phyloP scores from a whole-genome alignment of 768 basidiomycete genomes.

The Suillus subaureus region DNA sequence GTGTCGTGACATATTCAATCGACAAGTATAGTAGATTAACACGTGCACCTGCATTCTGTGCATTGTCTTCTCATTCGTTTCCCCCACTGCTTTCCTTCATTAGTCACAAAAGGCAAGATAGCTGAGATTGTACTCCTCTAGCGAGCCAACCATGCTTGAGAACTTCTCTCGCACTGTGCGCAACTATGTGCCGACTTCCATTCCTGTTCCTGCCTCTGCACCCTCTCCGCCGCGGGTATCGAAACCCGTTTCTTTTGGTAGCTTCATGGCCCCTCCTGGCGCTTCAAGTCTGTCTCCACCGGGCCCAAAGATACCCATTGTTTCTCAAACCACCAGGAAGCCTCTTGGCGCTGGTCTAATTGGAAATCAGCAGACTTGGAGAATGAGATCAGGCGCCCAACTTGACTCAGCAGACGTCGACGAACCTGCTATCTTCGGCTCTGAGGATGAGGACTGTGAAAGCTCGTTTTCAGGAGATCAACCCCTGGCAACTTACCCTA shows the following conservation, averaged over 20 bases:
- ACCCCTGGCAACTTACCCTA: constrained; percentile 30
- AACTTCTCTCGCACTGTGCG: constrained; percentile 55
- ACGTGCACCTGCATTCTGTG: constrained; percentile 15
- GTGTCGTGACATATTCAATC: constrained; percentile 14
- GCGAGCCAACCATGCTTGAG: constrained; percentile 53
- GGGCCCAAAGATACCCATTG: constrained; percentile 3
- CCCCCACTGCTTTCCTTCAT: constrained; percentile 1
- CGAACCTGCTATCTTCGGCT: constrained; percentile 13
- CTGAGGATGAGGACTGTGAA: constrained; percentile 27
- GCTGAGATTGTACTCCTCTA: constrained; percentile 27
- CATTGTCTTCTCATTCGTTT: not conserved
- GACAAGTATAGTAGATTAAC: constrained; percentile 15
- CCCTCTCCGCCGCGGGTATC: constrained; percentile 55
- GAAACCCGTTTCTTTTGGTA: constrained; percentile 49
- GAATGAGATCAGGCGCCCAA: constrained; percentile 8
- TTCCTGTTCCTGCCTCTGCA: constrained; percentile 48
- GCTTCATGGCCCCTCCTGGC: constrained; percentile 36
- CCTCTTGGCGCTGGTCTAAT: not conserved
- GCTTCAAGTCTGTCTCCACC: constrained; percentile 16
- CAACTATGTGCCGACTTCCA: constrained; percentile 54
- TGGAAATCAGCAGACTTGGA: constrained; percentile 14
- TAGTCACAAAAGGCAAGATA: constrained; percentile 2
- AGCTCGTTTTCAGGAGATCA: constrained; percentile 11
- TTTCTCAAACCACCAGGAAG: not conserved
- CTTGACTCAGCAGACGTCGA: constrained; percentile 20